phyloP scores from a whole-genome alignment of 805 yeast genomes.

The Metschnikowia orientalis region DNA sequence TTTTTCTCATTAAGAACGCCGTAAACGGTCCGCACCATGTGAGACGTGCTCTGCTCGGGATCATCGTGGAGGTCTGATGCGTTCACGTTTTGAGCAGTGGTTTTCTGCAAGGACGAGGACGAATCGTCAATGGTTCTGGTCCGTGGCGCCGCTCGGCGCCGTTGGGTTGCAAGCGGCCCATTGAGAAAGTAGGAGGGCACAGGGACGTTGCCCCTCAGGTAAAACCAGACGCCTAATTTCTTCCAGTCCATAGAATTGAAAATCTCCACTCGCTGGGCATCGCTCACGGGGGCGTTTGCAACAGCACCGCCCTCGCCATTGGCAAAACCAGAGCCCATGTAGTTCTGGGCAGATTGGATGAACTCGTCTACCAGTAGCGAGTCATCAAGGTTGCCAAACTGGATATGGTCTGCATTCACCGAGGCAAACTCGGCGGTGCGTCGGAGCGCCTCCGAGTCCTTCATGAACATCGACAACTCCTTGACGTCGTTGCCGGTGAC shows the following conservation, averaged over 20 bases:
- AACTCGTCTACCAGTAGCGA: slow-evolving; percentile 48
- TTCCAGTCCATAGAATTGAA: slow-evolving; percentile 57
- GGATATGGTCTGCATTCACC: slow-evolving; percentile 56
- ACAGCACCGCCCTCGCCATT: slow-evolving; percentile 1
- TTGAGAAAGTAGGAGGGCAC: slow-evolving; percentile 55
- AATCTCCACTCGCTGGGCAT: slow-evolving; percentile 7
- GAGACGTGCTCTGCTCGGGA: slow-evolving; percentile 59
- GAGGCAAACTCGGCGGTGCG: slow-evolving; percentile 61
- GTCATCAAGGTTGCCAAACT: slow-evolving; percentile 53
- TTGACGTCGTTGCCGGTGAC: slow-evolving; percentile 33
- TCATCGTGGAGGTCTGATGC: slow-evolving; percentile 47
- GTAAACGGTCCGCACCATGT: slow-evolving; percentile 55
- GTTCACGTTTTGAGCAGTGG: slow-evolving; percentile 49
- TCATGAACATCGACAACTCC: slow-evolving; percentile 34
- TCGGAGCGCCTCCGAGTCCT: slow-evolving; percentile 61
- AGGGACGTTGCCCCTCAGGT: slow-evolving; percentile 44
- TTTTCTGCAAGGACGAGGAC: slow-evolving; percentile 22
- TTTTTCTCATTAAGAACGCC: slow-evolving; percentile 27
- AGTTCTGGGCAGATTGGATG: slow-evolving; percentile 32
- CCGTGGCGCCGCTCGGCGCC: slow-evolving; percentile 37
- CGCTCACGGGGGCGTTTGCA: slow-evolving; percentile 5
- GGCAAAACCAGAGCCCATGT: slow-evolving; percentile 20
- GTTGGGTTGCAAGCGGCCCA: slow-evolving; percentile 67
- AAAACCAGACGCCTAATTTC: slow-evolving; percentile 49
- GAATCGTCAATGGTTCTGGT: slow-evolving; percentile 41